These are phyloP conservation scores for Rostrohypoxylon terebratum DNA, from an alignment of 495 filamentous ascomycete genomes.

Conservation along the genomic window DNA sequence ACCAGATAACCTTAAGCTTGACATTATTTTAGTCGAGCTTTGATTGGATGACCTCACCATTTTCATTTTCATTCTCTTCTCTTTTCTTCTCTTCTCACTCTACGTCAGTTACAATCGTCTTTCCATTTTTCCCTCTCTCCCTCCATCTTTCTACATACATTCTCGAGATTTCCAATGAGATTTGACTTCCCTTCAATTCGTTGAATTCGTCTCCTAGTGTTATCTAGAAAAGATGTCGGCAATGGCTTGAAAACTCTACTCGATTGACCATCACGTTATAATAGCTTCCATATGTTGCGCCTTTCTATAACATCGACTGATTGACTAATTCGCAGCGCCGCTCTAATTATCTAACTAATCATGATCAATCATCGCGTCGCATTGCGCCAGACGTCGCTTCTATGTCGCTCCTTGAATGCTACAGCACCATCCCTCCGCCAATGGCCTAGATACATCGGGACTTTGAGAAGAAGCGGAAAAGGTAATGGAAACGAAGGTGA, in stretches of 20 bases:
- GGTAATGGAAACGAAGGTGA: not conserved
- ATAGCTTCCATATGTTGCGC: not conserved
- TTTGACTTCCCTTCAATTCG: not conserved
- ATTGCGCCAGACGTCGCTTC: constrained; percentile 41
- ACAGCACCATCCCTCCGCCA: constrained; percentile 29
- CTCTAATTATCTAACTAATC: too few relatives aligned
- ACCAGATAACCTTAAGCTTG: not conserved
- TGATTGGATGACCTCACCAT: constrained; percentile 48
- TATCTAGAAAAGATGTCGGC: not conserved
- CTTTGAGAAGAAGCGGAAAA: constrained; percentile 2
- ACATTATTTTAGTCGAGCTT: constrained; percentile 35
- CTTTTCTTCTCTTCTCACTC: not conserved
- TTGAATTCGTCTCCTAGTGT: not conserved
- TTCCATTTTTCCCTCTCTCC: not conserved
- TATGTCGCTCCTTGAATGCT: constrained; percentile 28
- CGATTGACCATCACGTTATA: not conserved
- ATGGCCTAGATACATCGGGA: constrained; percentile 51
- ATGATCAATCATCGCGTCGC: constrained; percentile 45
- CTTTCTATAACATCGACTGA: not conserved
- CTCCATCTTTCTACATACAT: too few relatives aligned
- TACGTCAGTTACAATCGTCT: not conserved
- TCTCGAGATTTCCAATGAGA: too few relatives aligned
- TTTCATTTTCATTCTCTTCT: constrained; percentile 1
- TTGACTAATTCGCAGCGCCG: not conserved
- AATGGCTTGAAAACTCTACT: not conserved